Evolutionary conservation across 768 basidiomycete species (phyloP), one percentile per base, ranked within the genome.

Genomic region (Termitomyces sp.): DNA sequence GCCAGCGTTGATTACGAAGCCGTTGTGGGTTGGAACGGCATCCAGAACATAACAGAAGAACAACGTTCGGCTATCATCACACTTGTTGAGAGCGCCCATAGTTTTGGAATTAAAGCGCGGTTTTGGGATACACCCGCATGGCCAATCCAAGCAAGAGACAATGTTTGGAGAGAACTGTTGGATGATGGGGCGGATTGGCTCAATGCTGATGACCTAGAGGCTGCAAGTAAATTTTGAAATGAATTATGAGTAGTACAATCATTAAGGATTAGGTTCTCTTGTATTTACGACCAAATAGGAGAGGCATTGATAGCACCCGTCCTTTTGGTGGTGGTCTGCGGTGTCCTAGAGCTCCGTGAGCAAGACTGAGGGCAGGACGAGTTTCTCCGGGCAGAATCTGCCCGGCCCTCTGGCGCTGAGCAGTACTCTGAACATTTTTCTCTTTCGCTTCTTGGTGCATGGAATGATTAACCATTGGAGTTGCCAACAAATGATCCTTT

Each of bases 401-500:
- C 33, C 87, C 88, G 29, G 85, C 84, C 57, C 66, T 75, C 12
- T 65, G 63, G 26, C 70, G 72, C 45, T 71, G 75, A 12, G 70
- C 56, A 55, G 61, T 66, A 31, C 59, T 67, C 29, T 67, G 60
- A 5, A 65, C 52, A 42, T 70, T 69, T 61, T 69, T 75, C 63
- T 68, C 72, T 64, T 73, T 75, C 64, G 66, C 71, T 63, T 75
- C 79, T 71, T 77, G 76, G 56, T 79, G 73, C 49, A 79, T 62
- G 58, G 76, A 65, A 66, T 75, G 76, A 59, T 77, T 72, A 9
- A 77, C 80, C 54, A 87, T 64, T 0, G 89, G 88, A 50, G 80
- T 79, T 1, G 89, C 90, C 47, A 92, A 66, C 33, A 91, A 69
- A 36, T 81, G 80, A 60, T 89, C 87, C 90, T 91, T 62, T 54